Evolutionary conservation across 2,329 filamentous ascomycete species (phyloP), one percentile per base, ranked within the genome.

Genomic region (Xylariaceae sp.): DNA sequence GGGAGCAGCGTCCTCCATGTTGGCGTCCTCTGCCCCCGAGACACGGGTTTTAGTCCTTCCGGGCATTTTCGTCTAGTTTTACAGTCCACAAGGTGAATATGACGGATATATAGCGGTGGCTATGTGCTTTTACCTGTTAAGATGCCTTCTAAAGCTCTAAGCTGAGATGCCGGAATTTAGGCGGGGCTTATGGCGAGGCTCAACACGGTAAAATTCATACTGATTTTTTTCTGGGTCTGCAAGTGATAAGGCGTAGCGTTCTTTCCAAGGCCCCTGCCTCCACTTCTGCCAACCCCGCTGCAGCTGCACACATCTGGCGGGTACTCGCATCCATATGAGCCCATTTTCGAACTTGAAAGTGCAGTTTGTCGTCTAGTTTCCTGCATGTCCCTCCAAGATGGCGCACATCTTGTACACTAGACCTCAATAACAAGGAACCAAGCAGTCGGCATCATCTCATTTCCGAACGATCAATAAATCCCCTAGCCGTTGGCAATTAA

Each of bases 1-100:
- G 19, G 69, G 70, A 40, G 60, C 16, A n/a, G 24, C 65, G 53
- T 73, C 70, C 51, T 68, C 66, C 70, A 71, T 73, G 8, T 65
- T 61, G 17, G 63, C 59, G 43, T 72, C 71, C 48, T 68, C 67
- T 12, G 58, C 46, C 26, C 56, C 56, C 21, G 61, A 57, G 24
- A 47, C 56, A 36, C 53, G 56, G 7, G 57, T 26, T 31, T 62
- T 66, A 23, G 67, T 70, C 51, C 57, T 56, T 48, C 62, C 61
- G 2, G 68, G 64, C 69, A 71, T 71, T 6, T 16, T 59, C 14
- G 48, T 39, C 28, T 16, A 19, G 31, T 16, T 36, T 5, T 24
- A n/a, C n/a, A n/a, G n/a, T n/a, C n/a, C n/a, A n/a, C n/a, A n/a
- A n/a, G n/a, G n/a, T n/a, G n/a, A n/a, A n/a, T n/a, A n/a, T n/a